Conservation (phyloP, 306 rosid genomes). For the Cotoneaster glaucophyllus region DNA sequence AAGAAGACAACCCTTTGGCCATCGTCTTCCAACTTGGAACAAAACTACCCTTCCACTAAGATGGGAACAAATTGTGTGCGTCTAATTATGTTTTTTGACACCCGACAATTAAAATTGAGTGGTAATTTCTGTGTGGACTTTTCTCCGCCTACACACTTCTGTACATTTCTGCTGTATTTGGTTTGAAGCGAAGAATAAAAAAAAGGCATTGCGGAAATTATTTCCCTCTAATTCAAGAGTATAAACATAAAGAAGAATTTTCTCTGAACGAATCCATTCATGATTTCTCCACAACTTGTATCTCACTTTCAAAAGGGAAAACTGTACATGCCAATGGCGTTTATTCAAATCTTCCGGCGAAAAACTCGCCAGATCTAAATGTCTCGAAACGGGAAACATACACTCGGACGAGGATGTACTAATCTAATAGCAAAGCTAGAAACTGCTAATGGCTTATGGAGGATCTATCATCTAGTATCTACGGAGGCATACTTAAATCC, state of each 20-base stretch:
- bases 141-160: neutral
- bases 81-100: too few relatives aligned
- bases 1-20: neutral
- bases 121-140: neutral
- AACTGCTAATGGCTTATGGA: conserved; percentile 25
- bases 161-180: neutral
- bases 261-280: conserved; percentile 7
- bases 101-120: too few relatives aligned
- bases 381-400: conserved; percentile 10
- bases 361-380: neutral
- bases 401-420: conserved; percentile 23
- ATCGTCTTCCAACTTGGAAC: neutral
- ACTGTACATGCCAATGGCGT: conserved; percentile 28
- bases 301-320: neutral
- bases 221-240: neutral
- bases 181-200: neutral
- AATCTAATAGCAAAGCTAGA: conserved; percentile 29
- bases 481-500: conserved; percentile 26
- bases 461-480: conserved; percentile 40
- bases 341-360: conserved; percentile 1
- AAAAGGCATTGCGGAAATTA: neutral
- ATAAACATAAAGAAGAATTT: neutral
- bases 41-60: neutral
- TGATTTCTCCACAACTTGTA: neutral
- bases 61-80: neutral